A percentile compares a stretch with the other conserved stretches of the same genome.
These are phyloP conservation scores for Trichoderma koningiopsis DNA, from an alignment of 2,329 filamentous ascomycete genomes.

Conservation along the genomic window DNA sequence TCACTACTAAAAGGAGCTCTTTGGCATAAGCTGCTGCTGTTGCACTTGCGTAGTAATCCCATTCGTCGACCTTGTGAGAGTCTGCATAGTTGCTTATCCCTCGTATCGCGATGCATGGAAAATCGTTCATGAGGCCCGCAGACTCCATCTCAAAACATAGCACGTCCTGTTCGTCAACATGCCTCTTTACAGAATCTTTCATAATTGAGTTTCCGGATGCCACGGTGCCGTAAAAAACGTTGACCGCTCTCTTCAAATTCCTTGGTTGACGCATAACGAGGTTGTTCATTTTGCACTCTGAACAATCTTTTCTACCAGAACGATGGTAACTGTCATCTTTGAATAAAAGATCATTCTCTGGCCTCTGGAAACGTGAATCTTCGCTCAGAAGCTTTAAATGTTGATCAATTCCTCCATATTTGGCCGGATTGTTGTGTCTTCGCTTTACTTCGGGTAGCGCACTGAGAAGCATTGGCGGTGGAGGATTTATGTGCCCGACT, in stretches of 20 bases:
- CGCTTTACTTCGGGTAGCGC: not conserved
- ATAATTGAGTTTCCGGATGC: not conserved
- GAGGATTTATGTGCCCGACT: not conserved
- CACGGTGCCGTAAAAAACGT: conserved; percentile 2
- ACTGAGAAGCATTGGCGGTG: not conserved
- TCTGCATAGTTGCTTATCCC: conserved; percentile 27
- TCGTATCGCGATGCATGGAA: conserved; percentile 25
- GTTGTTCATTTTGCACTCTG: not conserved
- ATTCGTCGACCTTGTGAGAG: conserved; percentile 13
- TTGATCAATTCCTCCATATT: not conserved
- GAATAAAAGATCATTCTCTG: not conserved
- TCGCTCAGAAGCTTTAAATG: not conserved
- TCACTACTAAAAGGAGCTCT: not conserved
- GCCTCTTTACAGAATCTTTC: not conserved
- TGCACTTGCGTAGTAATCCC: conserved; percentile 7
- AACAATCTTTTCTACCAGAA: not conserved
- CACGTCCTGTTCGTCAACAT: not conserved
- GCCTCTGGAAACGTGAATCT: not conserved
- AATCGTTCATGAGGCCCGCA: conserved; percentile 18
- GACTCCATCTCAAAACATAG: conserved; percentile 27
- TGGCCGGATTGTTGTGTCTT: not conserved
- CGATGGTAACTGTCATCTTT: too few relatives aligned
- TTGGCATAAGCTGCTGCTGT: not conserved
- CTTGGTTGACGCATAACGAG: not conserved
- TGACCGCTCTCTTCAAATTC: not conserved